Base-by-base conservation (phyloP, 129 eudicot genomes). In the Solidago caesia region DNA sequence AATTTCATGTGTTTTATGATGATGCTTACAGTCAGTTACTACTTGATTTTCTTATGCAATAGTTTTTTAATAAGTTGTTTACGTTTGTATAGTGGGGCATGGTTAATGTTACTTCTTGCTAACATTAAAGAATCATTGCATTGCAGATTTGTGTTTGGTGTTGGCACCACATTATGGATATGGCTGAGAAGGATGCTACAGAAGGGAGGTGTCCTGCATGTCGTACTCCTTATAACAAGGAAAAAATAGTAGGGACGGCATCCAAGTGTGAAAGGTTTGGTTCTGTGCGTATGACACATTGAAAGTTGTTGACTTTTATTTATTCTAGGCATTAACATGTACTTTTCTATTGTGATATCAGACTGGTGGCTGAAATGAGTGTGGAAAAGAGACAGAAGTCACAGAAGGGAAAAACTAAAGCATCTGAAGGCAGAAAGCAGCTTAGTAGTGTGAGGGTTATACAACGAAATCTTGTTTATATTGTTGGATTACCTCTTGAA, bases 161-260 rank as follows among this genome's bases (percentile, higher is more conserved):
- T 55, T 95, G 99, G 99, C 99, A 95, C 84, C 97, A 95, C 78
- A 85, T 95, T 52, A 91, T 95, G 94, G 97, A 95, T 67, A 91
- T 95, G 96, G 99, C 99, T 73, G 99, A 91, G 84, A 95, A 91
- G 84, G 97, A 91, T 77, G 89, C 85, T 70, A 84, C 96, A 16
- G 94, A 95, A 83, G 97, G 99, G 60, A 91, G 97, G 55, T 95
- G 97, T 63, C 99, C 97, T 65, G 99, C 99, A 57, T 95, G 99
- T 72, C 97, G 99, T 16, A 84, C 87, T 43, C 89, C 97, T 39
- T 95, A 95, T 76, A 88, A 91, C 76, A 95, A 95, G 90, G 99
- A 91, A 79, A 95, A 81, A 79, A 91, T 95, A 79, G 99, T 91
- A 29, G 99, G 96, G 84, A 95, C 77, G 21, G 84, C 93, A 16